These are phyloP conservation scores for Ascochyta koolunga DNA, from an alignment of 2,329 filamentous ascomycete genomes.

Conservation along the genomic window DNA sequence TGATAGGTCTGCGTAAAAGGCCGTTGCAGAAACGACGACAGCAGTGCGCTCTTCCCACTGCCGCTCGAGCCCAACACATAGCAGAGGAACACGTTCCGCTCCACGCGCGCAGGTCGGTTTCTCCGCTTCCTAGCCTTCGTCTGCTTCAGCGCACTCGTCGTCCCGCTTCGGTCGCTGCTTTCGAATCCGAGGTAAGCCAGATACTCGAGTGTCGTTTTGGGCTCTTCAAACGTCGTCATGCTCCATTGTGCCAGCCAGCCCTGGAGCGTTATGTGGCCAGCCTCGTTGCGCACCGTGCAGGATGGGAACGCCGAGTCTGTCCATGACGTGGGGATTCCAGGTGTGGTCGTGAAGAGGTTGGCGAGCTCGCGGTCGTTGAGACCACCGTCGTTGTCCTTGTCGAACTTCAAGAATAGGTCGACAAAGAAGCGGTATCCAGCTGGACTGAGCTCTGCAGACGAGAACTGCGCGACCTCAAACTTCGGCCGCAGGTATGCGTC, in stretches of 20 bases:
- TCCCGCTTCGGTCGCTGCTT: constrained; percentile 72
- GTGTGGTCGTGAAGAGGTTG: constrained; percentile 89
- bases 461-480: constrained; percentile 90
- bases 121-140: constrained; percentile 90
- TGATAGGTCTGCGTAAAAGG: constrained; percentile 84
- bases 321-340: constrained; percentile 87
- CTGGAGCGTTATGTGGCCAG: constrained; percentile 92
- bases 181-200: constrained; percentile 96
- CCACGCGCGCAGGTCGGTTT: constrained; percentile 80
- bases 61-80: constrained; percentile 86
- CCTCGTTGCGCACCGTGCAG: constrained; percentile 93
- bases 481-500: constrained; percentile 91
- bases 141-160: constrained; percentile 85
- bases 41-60: constrained; percentile 87
- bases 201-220: constrained; percentile 93
- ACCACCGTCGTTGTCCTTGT: constrained; percentile 97
- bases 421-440: constrained; percentile 97
- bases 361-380: constrained; percentile 84
- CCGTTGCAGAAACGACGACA: constrained; percentile 89
- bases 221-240: constrained; percentile 97
- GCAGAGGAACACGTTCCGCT: constrained; percentile 92
- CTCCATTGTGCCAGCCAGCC: constrained; percentile 99
- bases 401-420: constrained; percentile 91
- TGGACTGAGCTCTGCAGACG: constrained; percentile 91
- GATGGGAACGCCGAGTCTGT: constrained; percentile 86